Conservation (phyloP, 257 asterid species). For the Coffea canephora region DNA sequence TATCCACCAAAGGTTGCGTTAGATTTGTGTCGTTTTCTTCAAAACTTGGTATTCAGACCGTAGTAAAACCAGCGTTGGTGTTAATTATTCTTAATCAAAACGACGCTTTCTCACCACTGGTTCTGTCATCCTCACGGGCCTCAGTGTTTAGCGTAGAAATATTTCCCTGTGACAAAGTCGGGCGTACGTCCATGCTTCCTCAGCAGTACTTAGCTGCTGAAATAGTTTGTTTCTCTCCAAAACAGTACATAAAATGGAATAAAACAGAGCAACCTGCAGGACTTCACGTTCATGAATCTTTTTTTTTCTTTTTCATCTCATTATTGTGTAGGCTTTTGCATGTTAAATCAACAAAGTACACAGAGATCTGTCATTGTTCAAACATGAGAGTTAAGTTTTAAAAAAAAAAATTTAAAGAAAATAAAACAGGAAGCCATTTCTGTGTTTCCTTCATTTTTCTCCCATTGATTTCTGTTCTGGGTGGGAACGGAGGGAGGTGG, state of each 20-base stretch:
- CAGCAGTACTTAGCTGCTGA: too few species aligned
- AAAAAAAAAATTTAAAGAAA: not conserved
- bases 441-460: not conserved
- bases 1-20: not conserved
- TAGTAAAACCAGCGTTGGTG: not conserved
- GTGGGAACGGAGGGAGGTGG: not conserved
- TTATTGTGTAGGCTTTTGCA: not conserved
- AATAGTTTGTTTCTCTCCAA: too few species aligned
- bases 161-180: not conserved
- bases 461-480: too few species aligned
- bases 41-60: not conserved
- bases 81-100: not conserved
- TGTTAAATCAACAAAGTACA: not conserved
- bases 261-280: not conserved
- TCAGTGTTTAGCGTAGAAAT: not conserved
- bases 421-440: not conserved
- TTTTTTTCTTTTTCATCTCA: not conserved
- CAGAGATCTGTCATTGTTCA: too few species aligned
- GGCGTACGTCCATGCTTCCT: not conserved
- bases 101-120: not conserved
- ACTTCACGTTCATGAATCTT: too few species aligned
- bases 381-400: too few species aligned
- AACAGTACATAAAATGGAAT: not conserved
- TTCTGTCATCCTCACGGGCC: not conserved
- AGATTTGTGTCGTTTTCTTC: not conserved